Evolutionary conservation across 768 basidiomycete genomes (phyloP), one percentile per base, ranked within the genome.

Genomic region (Pleurotus tuoliensis): DNA sequence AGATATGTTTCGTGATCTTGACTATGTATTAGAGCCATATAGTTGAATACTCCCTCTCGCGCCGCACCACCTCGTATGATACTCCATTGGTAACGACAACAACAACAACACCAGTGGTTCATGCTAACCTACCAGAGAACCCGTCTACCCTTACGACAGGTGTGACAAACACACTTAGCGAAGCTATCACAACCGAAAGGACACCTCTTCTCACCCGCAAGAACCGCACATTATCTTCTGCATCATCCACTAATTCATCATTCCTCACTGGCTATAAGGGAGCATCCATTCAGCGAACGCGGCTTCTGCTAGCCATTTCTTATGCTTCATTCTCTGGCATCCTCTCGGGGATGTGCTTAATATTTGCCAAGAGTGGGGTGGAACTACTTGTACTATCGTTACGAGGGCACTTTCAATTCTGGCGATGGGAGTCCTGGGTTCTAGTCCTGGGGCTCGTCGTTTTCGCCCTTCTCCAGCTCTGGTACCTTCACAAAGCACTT

Each of bases 341-440:
- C 18, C 75, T 96, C 24, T 91, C 88, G 3, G 94, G 94, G 20
- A 90, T 98, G 85, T 96, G 92, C 66, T 74, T 98, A 22, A 77
- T 98, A 13, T 91, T 96, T 60, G 94, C 94, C 13, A 98, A 98
- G 74, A 92, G 92, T 58, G 94, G 92, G 2, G 90, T 94, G 9
- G 93, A 96, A 70, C 76, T 98, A 7, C 76, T 96, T 6, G 73
- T 98, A 56, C 73, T 94, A 34, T 93, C 92, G 0, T 60, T 93
- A 22, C 71, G 78, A 4, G 90, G 89, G 6, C 68, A 86, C 37
- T 92, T 92, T 63, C 91, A 94, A 70, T 92, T 90, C 64, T 87
- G 83, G 82, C 73, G 84, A 53, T 92, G 89, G 89, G 81, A 92
- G 69, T 76, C 88, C 0, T 97, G 93, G 93, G 73, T 86, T 34